phyloP scores from a whole-genome alignment of 2,329 filamentous ascomycete genomes.

The Penicillium sp. region DNA sequence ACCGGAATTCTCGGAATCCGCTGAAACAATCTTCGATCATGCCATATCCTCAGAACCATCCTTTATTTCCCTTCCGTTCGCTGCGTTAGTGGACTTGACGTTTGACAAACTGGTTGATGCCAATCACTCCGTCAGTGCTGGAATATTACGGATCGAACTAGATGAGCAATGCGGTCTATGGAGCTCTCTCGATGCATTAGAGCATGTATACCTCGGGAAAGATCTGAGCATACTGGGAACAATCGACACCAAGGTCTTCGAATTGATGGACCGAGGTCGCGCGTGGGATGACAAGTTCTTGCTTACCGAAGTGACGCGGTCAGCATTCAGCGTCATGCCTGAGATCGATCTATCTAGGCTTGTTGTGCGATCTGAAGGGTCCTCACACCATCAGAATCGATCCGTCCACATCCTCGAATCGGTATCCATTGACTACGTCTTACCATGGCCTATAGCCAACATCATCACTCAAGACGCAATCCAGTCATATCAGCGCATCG shows the following conservation, averaged over 20 bases:
- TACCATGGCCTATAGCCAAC: constrained; percentile 67
- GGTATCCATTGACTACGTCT: constrained; percentile 67
- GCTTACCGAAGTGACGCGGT: constrained; percentile 74
- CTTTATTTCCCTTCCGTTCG: constrained; percentile 40
- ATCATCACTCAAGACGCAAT: constrained; percentile 69
- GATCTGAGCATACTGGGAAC: constrained; percentile 68
- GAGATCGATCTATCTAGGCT: constrained; percentile 63
- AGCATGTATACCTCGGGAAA: constrained; percentile 72
- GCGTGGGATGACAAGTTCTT: constrained; percentile 80
- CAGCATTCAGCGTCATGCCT: constrained; percentile 59
- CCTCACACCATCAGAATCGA: constrained; percentile 47
- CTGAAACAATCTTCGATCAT: constrained; percentile 31
- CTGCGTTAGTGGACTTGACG: constrained; percentile 69
- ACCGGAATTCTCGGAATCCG: constrained; percentile 35
- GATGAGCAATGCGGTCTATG: constrained; percentile 69
- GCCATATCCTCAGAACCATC: constrained; percentile 41
- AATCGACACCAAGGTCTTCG: constrained; percentile 71
- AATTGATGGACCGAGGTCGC: constrained; percentile 64
- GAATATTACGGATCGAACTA: constrained; percentile 64
- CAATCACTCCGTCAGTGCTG: constrained; percentile 70
- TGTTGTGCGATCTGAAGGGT: constrained; percentile 53
- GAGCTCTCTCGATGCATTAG: constrained; percentile 64
- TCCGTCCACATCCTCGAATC: constrained; percentile 64
- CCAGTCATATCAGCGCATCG: constrained; percentile 67
- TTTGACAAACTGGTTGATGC: constrained; percentile 76